These are phyloP conservation scores for Aspergillus ellipticus DNA, from an alignment of 495 filamentous ascomycete genomes.

Conservation along the genomic window DNA sequence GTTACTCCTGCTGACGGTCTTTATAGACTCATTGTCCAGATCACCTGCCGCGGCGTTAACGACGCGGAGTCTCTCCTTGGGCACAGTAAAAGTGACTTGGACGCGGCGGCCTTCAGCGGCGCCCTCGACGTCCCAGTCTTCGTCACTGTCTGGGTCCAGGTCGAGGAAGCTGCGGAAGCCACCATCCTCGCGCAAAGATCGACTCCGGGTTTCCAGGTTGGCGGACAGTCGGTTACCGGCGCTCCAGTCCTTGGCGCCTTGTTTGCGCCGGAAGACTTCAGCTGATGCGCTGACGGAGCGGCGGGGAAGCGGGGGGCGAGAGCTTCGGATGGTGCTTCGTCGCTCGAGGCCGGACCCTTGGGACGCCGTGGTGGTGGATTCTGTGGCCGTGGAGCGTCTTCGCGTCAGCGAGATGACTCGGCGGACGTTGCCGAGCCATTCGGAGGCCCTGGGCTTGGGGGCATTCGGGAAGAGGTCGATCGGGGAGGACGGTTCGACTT, in stretches of 20 bases:
- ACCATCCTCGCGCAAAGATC: slow-evolving; percentile 31
- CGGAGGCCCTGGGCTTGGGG: slow-evolving; percentile 36
- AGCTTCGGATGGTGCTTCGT: slow-evolving; percentile 27
- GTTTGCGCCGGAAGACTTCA: slow-evolving; percentile 56
- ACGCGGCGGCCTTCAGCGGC: slow-evolving; percentile 76
- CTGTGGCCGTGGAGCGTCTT: slow-evolving; percentile 22
- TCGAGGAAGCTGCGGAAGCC: slow-evolving; percentile 29
- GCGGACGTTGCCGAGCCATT: slow-evolving; percentile 55
- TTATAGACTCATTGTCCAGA: slow-evolving; percentile 32
- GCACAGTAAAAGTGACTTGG: slow-evolving; percentile 92
- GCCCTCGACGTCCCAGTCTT: slow-evolving; percentile 87
- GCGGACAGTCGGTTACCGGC: slow-evolving; percentile 33
- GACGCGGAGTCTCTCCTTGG: slow-evolving; percentile 76
- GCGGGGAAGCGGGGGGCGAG: slow-evolving; percentile 30
- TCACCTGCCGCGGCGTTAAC: slow-evolving; percentile 61
- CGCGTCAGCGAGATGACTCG: slow-evolving; percentile 46
- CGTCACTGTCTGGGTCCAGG: slow-evolving; percentile 41
- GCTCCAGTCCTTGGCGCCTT: slow-evolving; percentile 56
- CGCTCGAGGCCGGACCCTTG: slow-evolving; percentile 36
- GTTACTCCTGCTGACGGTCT: slow-evolving; percentile 23
- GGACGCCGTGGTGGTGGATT: slow-evolving; percentile 14
- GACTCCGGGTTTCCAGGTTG: slow-evolving; percentile 11
- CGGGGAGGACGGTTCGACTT: slow-evolving; percentile 10
- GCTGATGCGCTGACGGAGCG: slow-evolving; percentile 58
- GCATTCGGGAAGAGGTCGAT: slow-evolving; percentile 28